Evolutionary conservation across 2,329 filamentous ascomycete species (phyloP).

Genomic region (Pestalotiopsis sp.): DNA sequence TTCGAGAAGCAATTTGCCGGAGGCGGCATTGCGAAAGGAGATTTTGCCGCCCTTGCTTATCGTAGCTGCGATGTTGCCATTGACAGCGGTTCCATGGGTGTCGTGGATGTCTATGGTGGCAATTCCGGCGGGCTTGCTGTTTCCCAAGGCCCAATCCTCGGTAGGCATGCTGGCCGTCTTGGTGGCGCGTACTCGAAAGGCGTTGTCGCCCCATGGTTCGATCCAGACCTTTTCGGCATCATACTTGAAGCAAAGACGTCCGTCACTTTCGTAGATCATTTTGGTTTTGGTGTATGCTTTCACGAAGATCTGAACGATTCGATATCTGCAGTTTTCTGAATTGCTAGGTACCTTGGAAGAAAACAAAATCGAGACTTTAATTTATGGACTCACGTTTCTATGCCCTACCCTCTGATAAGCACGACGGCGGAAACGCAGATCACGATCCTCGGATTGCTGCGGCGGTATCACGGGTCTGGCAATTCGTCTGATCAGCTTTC

Average conservation of each 20-base stretch:
- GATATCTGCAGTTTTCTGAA: not conserved
- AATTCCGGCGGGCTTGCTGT: slow-evolving; percentile 20
- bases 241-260: slow-evolving; percentile 25
- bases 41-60: slow-evolving; percentile 53
- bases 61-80: slow-evolving; percentile 50
- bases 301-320: not conserved
- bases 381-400: no score
- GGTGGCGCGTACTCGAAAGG: slow-evolving; percentile 49
- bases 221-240: slow-evolving; percentile 52
- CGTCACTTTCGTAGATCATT: slow-evolving; percentile 25
- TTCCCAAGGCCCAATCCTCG: slow-evolving; percentile 43
- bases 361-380: no score
- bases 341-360: no score
- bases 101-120: slow-evolving; percentile 21
- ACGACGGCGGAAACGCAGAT: no score
- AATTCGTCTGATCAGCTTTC: no score
- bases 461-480: no score
- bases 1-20: slow-evolving; percentile 47
- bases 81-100: slow-evolving; percentile 40
- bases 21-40: slow-evolving; percentile 42
- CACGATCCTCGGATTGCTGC: no score
- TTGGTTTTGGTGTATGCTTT: not conserved
- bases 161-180: slow-evolving; percentile 36
- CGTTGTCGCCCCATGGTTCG: slow-evolving; percentile 50
- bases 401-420: no score